Percentiles rank a stretch among this genome's conserved stretches.
These are phyloP conservation scores for Coprinellus micaceus DNA, from an alignment of 768 basidiomycete species.

Conservation along the genomic window DNA sequence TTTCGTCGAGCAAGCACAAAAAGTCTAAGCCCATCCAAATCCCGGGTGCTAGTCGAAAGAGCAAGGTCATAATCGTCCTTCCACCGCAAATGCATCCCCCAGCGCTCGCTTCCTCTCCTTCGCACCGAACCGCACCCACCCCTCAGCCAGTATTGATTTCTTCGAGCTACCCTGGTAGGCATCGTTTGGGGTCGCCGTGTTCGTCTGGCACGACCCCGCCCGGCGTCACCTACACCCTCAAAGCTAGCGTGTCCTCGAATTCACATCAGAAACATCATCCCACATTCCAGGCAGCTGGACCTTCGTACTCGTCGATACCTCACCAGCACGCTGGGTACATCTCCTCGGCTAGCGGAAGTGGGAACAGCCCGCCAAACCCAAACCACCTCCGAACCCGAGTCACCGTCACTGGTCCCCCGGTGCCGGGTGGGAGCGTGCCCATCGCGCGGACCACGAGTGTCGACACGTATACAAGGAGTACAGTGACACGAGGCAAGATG, in stretches of 20 bases:
- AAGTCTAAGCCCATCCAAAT: background rate
- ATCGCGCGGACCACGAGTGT: background rate
- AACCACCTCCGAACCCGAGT: background rate
- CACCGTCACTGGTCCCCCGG: background rate
- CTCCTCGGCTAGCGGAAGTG: too few species aligned
- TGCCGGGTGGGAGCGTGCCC: background rate
- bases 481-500: background rate
- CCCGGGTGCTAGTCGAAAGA: background rate
- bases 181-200: background rate
- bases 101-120: background rate
- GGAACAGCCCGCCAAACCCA: too few species aligned
- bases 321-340: too few species aligned
- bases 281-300: too few species aligned
- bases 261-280: background rate
- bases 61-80: slow-evolving; percentile 4
- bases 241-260: background rate
- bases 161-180: background rate
- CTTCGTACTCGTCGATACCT: too few species aligned
- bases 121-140: slow-evolving; percentile 8
- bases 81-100: slow-evolving; percentile 7
- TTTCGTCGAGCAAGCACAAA: background rate
- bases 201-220: background rate
- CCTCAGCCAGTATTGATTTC: slow-evolving; percentile 4
- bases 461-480: background rate
- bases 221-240: background rate